Base-by-base conservation (phyloP, 768 basidiomycete species). In the Hortiboletus flavorubellus region DNA sequence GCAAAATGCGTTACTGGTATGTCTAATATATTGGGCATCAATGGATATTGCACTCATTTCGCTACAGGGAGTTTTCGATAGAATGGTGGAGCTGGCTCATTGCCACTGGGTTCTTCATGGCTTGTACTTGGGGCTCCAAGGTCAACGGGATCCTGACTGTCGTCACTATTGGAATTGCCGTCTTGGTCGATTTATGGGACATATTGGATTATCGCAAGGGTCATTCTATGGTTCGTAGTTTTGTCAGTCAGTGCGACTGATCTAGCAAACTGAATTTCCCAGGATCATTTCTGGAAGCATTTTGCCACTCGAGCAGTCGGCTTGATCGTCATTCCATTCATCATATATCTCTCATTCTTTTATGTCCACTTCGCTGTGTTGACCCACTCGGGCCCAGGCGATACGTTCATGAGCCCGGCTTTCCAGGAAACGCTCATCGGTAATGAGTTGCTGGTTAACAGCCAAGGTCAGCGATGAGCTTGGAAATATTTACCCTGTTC, bases 71-170 rank as follows among this genome's bases (percentile, higher is more conserved):
- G 66, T 99, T 96, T 69, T 80, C 91, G 0, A 75, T 80, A 0
- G 82, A 86, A 59, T 99, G 97, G 97, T 99, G 94, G 92, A 81
- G 82, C 40, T 99, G 97, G 96, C 78, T 98, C 39, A 69, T 87
- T 40, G 79, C 88, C 2, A 98, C 96, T 2, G 97, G 97, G 18
- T 78, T 87, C 53, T 94, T 90, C 73, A 91, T 99, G 83, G 93
- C 94, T 34, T 93, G 93, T 71, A 92, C 94, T 2, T 91, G 97
- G 82, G 93, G 91, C 5, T 96, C 95, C 66, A 99, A 99, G 73
- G 97, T 98, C 74, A 98, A 98, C 63, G 97, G 97, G 35, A 77
- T 98, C 46, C 79, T 99, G 57, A 93, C 93, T 2, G 98, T 99
- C 54, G 52, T 84, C 40, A 83, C 91, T 14, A 85, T 99, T 60